Percentiles rank a stretch among this genome's conserved stretches.
Conservation (phyloP, 176 grass and related monocot genomes). For the Sorghum bicolor region DNA sequence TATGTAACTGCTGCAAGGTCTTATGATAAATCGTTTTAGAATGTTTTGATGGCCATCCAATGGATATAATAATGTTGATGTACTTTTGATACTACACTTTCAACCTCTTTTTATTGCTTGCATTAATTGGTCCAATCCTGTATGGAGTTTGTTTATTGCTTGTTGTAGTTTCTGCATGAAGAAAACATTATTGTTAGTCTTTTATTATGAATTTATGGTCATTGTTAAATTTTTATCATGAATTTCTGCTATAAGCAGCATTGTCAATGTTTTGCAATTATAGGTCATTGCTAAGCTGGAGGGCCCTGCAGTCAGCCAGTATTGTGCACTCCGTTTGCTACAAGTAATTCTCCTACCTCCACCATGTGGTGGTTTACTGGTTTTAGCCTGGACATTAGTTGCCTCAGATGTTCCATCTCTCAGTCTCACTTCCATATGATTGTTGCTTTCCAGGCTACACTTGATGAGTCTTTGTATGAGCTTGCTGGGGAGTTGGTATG, state of each 20-base stretch:
- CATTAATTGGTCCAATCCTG: not conserved
- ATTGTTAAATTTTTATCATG: not conserved
- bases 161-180: constrained; percentile 15
- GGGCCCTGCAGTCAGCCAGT: constrained; percentile 92
- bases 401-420: constrained; percentile 33
- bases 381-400: not conserved
- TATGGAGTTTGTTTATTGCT: not conserved
- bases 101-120: not conserved
- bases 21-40: constrained; percentile 1
- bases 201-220: not conserved
- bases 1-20: constrained; percentile 19
- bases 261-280: constrained; percentile 32
- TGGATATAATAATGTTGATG: not conserved
- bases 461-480: constrained; percentile 94
- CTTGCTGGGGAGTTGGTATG: constrained; percentile 91
- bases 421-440: not conserved
- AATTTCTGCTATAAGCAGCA: constrained; percentile 1
- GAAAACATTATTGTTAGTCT: not conserved
- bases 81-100: not conserved
- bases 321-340: constrained; percentile 84
- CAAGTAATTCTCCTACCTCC: constrained; percentile 65
- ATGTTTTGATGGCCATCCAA: not conserved
- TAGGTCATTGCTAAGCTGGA: constrained; percentile 99
- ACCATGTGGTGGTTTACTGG: constrained; percentile 1
- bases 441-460: constrained; percentile 67